Evolutionary conservation across 1,139 yeast genomes (phyloP).

Genomic region (Blastobotrys buckinghamii): DNA sequence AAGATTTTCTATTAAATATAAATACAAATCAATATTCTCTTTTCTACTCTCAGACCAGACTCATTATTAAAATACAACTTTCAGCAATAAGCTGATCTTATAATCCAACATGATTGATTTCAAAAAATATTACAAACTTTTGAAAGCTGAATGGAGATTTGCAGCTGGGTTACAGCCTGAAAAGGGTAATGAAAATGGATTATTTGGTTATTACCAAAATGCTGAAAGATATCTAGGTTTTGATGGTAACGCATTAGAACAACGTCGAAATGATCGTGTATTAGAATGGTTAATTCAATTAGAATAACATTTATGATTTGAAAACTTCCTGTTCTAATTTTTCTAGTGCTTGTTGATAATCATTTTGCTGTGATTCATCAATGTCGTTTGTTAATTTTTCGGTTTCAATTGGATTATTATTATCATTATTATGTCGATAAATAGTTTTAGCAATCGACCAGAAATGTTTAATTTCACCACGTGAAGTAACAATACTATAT

Average conservation of each 20-base stretch:
- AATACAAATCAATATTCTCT: no score
- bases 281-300: constrained; percentile 2
- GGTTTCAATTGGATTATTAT: not conserved
- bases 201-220: not conserved
- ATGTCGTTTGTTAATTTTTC: not conserved
- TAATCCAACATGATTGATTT: no score
- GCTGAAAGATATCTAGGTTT: not conserved
- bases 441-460: constrained; percentile 31
- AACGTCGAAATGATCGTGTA: constrained; percentile 1
- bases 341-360: constrained; percentile 42
- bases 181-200: not conserved
- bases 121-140: not conserved
- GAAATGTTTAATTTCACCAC: constrained; percentile 69
- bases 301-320: constrained; percentile 27
- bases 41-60: no score
- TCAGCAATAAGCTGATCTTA: no score
- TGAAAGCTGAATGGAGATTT: not conserved
- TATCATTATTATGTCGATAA: constrained; percentile 18
- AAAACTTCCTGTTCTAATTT: constrained; percentile 41
- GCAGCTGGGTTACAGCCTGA: no score
- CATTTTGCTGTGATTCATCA: constrained; percentile 22
- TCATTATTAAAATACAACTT: no score
- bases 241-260: not conserved
- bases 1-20: no score
- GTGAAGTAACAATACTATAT: constrained; percentile 61